Evolutionary conservation across 2,329 filamentous ascomycete genomes (phyloP), one percentile per base, ranked within the genome.

Genomic region (Myotisia sp.): DNA sequence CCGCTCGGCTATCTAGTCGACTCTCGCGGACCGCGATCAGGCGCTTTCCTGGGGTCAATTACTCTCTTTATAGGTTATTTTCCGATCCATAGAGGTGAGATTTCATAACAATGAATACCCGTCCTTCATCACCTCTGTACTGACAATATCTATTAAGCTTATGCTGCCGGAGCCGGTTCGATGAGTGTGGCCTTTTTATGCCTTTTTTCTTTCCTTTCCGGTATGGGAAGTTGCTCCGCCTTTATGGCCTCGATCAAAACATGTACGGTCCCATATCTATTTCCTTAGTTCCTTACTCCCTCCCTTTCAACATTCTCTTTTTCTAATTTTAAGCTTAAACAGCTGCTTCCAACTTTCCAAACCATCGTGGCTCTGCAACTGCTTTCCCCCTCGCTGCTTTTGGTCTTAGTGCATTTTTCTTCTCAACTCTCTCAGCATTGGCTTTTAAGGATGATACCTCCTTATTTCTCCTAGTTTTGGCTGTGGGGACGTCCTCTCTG

Each of bases 381-480:
- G 86, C 86, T 1, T 90, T 95, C 47, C 87, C 90, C 4, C 60
- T 95, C 37, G 83, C 90, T 37, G 86, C 83, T 3, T 95, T 95
- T 52, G 90, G 90, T 3, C 62, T 98, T 37, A 94, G 86, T 53
- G 90, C 90, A 36, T 90, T 98, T 60, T 92, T 95, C 64, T 98
- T 94, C 61, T 87, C 90, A 0, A 68, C 77, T 2, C 59, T 92
- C 21, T 82, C 84, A 14, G 73, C 74, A 12, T 52, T 92, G 29
- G 63, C 83, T 26, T 86, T 93, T 51, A 81, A 83, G 2, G 83
- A 84, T 24, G 75, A 92, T 48, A 90, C 85, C 1, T 78, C 79
- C 36, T 71, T 72, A 24, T 86, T 94, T 47, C 67, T 98, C 37
- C 64, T 87, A 43, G 63, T 95, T 18, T 66, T 98, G 26, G 75